Evolutionary conservation across 2,329 filamentous ascomycete species (phyloP), one percentile per base, ranked within the genome.

Genomic region (Onygena corvina): DNA sequence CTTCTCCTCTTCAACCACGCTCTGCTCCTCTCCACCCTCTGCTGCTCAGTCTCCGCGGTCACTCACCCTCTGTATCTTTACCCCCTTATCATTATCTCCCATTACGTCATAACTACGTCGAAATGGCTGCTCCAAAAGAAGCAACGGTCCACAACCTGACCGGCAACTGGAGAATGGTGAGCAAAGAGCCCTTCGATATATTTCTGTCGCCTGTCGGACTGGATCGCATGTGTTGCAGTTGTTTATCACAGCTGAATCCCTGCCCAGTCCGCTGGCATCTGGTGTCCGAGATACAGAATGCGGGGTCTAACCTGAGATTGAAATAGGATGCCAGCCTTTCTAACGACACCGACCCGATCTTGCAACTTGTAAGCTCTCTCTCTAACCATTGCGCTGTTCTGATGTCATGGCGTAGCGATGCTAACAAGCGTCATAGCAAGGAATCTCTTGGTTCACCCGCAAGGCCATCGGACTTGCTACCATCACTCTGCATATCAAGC

Each of bases 271-370:
- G n/a, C n/a, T n/a, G n/a, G n/a, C n/a, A n/a, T n/a, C n/a, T n/a
- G n/a, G n/a, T n/a, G n/a, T n/a, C n/a, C n/a, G n/a, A n/a, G n/a
- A 23, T 46, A 34, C 27, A 6, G 18, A 36, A 42, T 47, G 36
- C 23, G 36, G 7, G 46, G 46, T 48, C 12, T 50, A 38, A 40
- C 40, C n/a, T n/a, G n/a, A 27, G 18, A 27, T 14, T n/a, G n/a
- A 20, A 12, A 46, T 60, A 90, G 86, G 89, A 92, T 75, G 84
- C 84, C 64, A 68, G 71, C 54, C 72, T 88, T 57, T 88, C 84
- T 52, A 81, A 84, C 65, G 69, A 74, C 56, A 70, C 80, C 44
- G 84, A 88, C 52, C 71, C 79, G 1, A 76, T 83, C 54, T 80
- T 94, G 51, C 62, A 74, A 46, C 75, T 90, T 57, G 70, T 73